phyloP scores from a whole-genome alignment of 495 filamentous ascomycete species.

The Penicillium paradoxum region DNA sequence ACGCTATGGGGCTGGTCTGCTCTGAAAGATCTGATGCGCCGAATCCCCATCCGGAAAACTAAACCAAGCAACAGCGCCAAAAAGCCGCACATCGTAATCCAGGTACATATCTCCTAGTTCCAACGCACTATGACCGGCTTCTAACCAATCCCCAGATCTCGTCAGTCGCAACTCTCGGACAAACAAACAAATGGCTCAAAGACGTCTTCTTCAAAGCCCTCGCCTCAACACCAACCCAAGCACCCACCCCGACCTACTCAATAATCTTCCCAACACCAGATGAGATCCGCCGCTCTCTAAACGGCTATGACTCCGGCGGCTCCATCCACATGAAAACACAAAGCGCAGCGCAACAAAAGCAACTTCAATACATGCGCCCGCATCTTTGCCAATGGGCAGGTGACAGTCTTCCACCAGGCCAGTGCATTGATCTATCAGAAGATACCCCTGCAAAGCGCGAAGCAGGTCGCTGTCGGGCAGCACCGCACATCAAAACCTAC shows the following conservation, averaged over 20 bases:
- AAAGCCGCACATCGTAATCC: constrained; percentile 59
- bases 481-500: constrained; percentile 90
- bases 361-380: constrained; percentile 68
- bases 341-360: constrained; percentile 62
- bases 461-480: constrained; percentile 67
- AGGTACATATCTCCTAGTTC: constrained; percentile 36
- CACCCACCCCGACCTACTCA: constrained; percentile 33
- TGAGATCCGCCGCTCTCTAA: constrained; percentile 72
- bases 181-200: constrained; percentile 68
- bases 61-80: not conserved
- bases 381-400: constrained; percentile 69
- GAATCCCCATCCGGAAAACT: constrained; percentile 33
- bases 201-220: constrained; percentile 59
- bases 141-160: constrained; percentile 46
- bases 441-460: constrained; percentile 24
- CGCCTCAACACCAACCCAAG: constrained; percentile 18
- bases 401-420: constrained; percentile 17
- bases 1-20: constrained; percentile 73
- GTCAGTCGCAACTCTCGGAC: constrained; percentile 76
- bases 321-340: constrained; percentile 81
- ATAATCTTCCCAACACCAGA: constrained; percentile 77
- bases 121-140: not conserved
- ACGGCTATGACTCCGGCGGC: constrained; percentile 71
- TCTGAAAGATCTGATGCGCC: constrained; percentile 54
- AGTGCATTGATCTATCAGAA: constrained; percentile 12